Conservation (phyloP, 225 moss, liverwort and hornwort species). For the Marchantia polymorpha region DNA sequence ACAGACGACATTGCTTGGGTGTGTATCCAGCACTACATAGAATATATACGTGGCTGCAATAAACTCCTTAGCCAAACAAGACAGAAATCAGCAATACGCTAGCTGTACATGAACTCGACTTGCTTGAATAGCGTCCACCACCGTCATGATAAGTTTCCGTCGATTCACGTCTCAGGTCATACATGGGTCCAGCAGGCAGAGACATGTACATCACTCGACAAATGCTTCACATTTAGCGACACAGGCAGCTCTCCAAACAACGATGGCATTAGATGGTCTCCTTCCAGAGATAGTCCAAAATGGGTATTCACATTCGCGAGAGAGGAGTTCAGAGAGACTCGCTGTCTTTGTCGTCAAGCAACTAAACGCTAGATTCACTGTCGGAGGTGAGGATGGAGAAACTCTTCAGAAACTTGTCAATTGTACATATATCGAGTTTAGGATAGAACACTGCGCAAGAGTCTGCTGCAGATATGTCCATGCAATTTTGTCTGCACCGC, state of each 20-base stretch:
- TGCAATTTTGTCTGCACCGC: background rate
- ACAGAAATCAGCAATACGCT: background rate
- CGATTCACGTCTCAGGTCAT: background rate
- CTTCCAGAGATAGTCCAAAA: background rate
- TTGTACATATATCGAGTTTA: background rate
- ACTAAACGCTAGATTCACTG: conserved; percentile 4
- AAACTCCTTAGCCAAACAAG: background rate
- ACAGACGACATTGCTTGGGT: background rate
- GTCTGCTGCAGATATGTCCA: background rate
- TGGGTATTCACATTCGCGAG: background rate
- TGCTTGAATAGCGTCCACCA: background rate
- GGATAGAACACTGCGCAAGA: background rate
- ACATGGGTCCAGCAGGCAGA: background rate
- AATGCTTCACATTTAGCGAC: background rate
- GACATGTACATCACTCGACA: background rate
- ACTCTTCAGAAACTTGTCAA: background rate
- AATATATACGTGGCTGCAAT: background rate
- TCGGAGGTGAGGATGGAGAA: background rate
- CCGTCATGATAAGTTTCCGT: background rate
- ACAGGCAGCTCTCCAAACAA: background rate
- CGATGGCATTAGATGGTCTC: background rate
- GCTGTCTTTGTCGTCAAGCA: background rate
- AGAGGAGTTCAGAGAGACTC: background rate
- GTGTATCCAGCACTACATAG: conserved; percentile 8
- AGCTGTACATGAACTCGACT: background rate